Conservation (phyloP, 2,329 filamentous ascomycete genomes). For the Onygena corvina region DNA sequence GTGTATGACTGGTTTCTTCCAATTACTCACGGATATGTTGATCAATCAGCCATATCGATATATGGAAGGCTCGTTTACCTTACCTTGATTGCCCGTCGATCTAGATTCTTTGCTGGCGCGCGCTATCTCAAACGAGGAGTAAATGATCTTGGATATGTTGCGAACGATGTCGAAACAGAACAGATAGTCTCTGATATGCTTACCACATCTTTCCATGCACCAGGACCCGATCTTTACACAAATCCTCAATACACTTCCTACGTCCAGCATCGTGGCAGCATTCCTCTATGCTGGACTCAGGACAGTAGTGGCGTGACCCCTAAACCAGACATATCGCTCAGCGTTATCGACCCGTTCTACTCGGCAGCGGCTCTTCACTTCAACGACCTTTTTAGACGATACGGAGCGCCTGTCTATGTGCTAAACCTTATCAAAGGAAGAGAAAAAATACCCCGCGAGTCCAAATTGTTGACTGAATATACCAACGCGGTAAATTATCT, state of each 20-base stretch:
- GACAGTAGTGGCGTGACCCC: conserved; percentile 90
- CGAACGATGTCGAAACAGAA: conserved; percentile 97
- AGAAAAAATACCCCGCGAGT: conserved; percentile 80
- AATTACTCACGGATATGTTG: conserved; percentile 90
- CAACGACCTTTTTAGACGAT: conserved; percentile 83
- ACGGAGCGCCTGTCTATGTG: conserved; percentile 83
- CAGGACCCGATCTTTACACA: conserved; percentile 70
- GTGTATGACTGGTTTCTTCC: conserved; percentile 93
- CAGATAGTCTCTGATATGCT: conserved; percentile 92
- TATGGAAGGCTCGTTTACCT: conserved; percentile 85
- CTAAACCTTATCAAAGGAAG: conserved; percentile 83
- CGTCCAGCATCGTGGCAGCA: conserved; percentile 91
- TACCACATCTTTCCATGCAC: conserved; percentile 90
- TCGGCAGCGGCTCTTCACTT: conserved; percentile 87
- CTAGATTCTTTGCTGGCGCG: conserved; percentile 85
- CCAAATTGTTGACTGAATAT: conserved; percentile 78
- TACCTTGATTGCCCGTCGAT: conserved; percentile 83
- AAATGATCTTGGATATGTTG: conserved; percentile 89
- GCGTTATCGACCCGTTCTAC: conserved; percentile 93
- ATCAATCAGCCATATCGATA: conserved; percentile 73
- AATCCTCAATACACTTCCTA: conserved; percentile 92
- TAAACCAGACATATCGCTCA: conserved; percentile 90
- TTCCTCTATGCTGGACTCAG: conserved; percentile 94
- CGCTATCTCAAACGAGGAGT: conserved; percentile 88
- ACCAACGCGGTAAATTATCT: conserved; percentile 79